phyloP scores from a whole-genome alignment of 2,329 filamentous ascomycete genomes.

The Sarocladium strictum region DNA sequence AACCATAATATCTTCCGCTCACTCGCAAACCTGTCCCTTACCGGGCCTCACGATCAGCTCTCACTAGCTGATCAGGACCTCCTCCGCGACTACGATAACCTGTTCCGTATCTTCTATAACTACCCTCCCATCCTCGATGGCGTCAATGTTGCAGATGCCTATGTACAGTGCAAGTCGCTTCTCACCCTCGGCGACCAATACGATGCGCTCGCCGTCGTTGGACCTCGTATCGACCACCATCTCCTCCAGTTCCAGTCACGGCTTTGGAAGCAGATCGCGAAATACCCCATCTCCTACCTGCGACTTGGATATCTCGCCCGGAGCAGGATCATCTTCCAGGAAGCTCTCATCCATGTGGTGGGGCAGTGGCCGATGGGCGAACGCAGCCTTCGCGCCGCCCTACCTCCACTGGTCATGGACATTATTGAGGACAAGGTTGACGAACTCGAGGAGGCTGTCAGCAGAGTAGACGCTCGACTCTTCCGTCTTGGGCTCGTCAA shows the following conservation, averaged over 20 bases:
- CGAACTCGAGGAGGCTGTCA: slow-evolving; percentile 78
- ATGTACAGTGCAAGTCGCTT: slow-evolving; percentile 88
- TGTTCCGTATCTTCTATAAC: slow-evolving; percentile 96
- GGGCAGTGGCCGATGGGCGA: slow-evolving; percentile 86
- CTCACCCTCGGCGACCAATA: slow-evolving; percentile 90
- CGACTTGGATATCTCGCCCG: slow-evolving; percentile 82
- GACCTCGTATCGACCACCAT: slow-evolving; percentile 88
- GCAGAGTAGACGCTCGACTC: slow-evolving; percentile 72
- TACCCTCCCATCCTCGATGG: slow-evolving; percentile 75
- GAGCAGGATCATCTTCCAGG: slow-evolving; percentile 75
- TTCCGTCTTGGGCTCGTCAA: slow-evolving; percentile 78
- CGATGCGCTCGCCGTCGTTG: slow-evolving; percentile 81
- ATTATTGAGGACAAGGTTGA: slow-evolving; percentile 94
- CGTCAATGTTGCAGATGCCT: slow-evolving; percentile 85
- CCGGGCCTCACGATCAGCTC: slow-evolving; percentile 33
- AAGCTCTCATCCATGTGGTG: slow-evolving; percentile 89
- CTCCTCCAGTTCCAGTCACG: slow-evolving; percentile 84
- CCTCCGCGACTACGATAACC: slow-evolving; percentile 88
- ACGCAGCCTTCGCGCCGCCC: slow-evolving; percentile 65
- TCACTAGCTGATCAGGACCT: slow-evolving; percentile 65
- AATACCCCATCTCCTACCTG: slow-evolving; percentile 89
- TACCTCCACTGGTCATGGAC: slow-evolving; percentile 74
- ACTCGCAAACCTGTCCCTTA: slow-evolving; percentile 68
- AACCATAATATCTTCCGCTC: slow-evolving; percentile 71
- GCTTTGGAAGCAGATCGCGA: slow-evolving; percentile 93